These are phyloP conservation scores for Microdochium bolleyi DNA, from an alignment of 2,329 filamentous ascomycete genomes.

Conservation along the genomic window DNA sequence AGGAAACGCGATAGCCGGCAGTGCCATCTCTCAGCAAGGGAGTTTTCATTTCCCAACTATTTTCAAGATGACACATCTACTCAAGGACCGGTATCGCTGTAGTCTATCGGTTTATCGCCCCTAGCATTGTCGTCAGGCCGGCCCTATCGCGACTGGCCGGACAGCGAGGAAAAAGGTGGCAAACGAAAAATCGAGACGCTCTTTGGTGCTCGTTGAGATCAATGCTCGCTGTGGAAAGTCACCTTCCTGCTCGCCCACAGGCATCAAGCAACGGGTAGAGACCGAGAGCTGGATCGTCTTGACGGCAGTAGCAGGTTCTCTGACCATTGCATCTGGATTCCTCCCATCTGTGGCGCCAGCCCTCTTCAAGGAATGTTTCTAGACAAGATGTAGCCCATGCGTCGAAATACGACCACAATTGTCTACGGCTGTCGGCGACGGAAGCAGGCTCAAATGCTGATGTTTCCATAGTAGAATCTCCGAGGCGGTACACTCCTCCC, in stretches of 20 bases:
- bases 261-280: constrained; percentile 77
- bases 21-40: no score
- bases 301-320: neutral
- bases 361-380: neutral
- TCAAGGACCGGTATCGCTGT: no score
- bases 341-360: neutral
- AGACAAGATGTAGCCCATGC: neutral
- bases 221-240: constrained; percentile 71
- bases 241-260: constrained; percentile 79
- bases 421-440: neutral
- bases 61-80: no score
- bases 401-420: neutral
- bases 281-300: constrained; percentile 59
- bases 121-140: no score
- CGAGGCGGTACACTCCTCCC: neutral
- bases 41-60: no score
- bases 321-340: neutral
- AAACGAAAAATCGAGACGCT: constrained; percentile 74
- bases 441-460: neutral
- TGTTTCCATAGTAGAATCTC: neutral
- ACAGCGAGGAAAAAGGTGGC: constrained; percentile 75
- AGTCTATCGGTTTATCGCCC: no score
- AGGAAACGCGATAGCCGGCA: no score
- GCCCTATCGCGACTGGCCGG: no score
- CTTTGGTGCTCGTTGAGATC: constrained; percentile 15